A percentile compares a stretch with the other conserved stretches of the same genome.
Conservation (phyloP, 2,329 filamentous ascomycete species). For the Diaporthe caulivora region DNA sequence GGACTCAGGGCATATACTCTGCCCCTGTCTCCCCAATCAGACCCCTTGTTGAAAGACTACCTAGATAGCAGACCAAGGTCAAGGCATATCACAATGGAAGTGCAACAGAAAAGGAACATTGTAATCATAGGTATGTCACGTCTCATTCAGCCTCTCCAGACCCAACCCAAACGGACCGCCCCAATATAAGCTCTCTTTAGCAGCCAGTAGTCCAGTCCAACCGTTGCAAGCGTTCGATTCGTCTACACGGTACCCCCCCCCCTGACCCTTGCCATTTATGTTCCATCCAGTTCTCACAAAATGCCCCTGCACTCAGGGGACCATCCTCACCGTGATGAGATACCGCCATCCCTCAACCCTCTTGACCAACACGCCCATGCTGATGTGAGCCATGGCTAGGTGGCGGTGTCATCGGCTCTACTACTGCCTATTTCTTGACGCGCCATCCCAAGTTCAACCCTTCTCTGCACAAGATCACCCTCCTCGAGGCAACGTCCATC, state of each 20-base stretch:
- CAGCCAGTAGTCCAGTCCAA: not conserved
- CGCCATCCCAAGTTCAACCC: constrained; percentile 86
- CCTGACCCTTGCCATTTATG: constrained; percentile 8
- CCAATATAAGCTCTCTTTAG: not conserved
- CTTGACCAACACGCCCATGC: not conserved
- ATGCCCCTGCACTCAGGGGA: not conserved
- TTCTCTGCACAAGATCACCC: constrained; percentile 80
- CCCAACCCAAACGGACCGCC: not conserved
- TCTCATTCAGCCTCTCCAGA: not conserved
- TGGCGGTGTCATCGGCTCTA: constrained; percentile 92
- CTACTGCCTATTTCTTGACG: constrained; percentile 91
- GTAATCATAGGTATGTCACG: constrained; percentile 58
- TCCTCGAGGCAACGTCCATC: constrained; percentile 87
- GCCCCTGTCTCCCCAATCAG: not conserved
- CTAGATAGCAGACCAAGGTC: not conserved
- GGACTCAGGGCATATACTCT: not conserved
- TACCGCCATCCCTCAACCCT: not conserved
- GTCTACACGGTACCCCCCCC: not conserved
- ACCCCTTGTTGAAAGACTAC: not conserved
- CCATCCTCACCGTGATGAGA: not conserved
- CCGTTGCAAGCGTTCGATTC: not conserved
- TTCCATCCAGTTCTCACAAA: not conserved
- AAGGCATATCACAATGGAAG: constrained; percentile 42
- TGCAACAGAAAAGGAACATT: constrained; percentile 54
- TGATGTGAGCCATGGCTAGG: constrained; percentile 60